Conservation (phyloP, 1,284 basidiomycete genomes). For the Sutorius eximius region DNA sequence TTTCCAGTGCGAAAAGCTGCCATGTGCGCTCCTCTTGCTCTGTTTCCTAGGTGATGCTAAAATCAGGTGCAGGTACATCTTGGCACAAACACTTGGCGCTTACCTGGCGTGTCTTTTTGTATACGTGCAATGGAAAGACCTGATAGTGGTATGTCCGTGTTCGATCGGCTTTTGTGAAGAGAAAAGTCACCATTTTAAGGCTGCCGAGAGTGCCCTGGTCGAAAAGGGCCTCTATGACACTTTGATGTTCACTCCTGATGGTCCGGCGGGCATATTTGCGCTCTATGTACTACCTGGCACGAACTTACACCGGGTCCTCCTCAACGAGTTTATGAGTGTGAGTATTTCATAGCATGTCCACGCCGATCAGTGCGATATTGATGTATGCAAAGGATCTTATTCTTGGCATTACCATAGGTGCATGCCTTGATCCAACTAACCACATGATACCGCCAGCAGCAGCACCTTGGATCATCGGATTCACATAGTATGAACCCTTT, state of each 20-base stretch:
- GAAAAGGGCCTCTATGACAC: slow-evolving; percentile 41
- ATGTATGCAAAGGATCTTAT: slow-evolving; percentile 54
- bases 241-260: slow-evolving; percentile 54
- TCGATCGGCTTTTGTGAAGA: background rate
- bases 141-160: slow-evolving; percentile 40
- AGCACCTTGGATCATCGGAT: slow-evolving; percentile 50
- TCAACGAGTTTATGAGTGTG: slow-evolving; percentile 67
- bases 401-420: slow-evolving; percentile 57
- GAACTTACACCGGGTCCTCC: slow-evolving; percentile 50
- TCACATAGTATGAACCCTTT: slow-evolving; percentile 44
- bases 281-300: slow-evolving; percentile 49
- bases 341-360: slow-evolving; percentile 17
- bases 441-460: slow-evolving; percentile 49
- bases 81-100: slow-evolving; percentile 61
- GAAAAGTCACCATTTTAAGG: slow-evolving; percentile 15
- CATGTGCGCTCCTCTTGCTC: slow-evolving; percentile 38
- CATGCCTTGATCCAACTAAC: slow-evolving; percentile 61
- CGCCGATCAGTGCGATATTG: slow-evolving; percentile 2
- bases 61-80: slow-evolving; percentile 49
- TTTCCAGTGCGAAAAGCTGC: slow-evolving; percentile 56
- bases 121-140: slow-evolving; percentile 61
- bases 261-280: slow-evolving; percentile 62
- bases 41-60: slow-evolving; percentile 1
- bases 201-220: slow-evolving; percentile 41
- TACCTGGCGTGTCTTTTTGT: slow-evolving; percentile 60